Evolutionary conservation across 306 rosid genomes (phyloP).

Genomic region (Cotoneaster glaucophyllus): DNA sequence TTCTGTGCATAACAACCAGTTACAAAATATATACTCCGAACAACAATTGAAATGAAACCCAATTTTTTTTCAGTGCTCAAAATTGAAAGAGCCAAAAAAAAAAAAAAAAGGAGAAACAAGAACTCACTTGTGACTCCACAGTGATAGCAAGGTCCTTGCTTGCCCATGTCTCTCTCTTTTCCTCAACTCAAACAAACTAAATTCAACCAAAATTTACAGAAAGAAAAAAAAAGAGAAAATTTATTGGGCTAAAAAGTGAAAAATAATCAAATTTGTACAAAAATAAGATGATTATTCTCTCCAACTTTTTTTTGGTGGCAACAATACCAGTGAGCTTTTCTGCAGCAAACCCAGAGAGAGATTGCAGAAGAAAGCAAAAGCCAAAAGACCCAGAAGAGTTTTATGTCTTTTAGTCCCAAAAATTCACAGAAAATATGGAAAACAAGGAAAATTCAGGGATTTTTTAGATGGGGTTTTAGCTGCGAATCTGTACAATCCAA

Average conservation of each 20-base stretch:
- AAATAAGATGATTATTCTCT: slow-evolving; percentile 32
- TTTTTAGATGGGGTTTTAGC: slow-evolving; percentile 50
- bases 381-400: slow-evolving; percentile 65
- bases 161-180: slow-evolving; percentile 73
- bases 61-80: neutral
- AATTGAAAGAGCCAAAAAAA: slow-evolving; percentile 1
- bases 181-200: slow-evolving; percentile 32
- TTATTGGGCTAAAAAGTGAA: slow-evolving; percentile 14
- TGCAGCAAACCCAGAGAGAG: slow-evolving; percentile 49
- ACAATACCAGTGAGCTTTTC: slow-evolving; percentile 33
- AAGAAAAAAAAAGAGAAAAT: slow-evolving; percentile 10
- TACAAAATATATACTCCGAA: slow-evolving; percentile 14
- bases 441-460: slow-evolving; percentile 45
- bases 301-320: slow-evolving; percentile 28
- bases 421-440: slow-evolving; percentile 32
- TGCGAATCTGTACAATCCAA: slow-evolving; percentile 57
- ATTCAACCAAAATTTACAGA: slow-evolving; percentile 36
- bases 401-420: slow-evolving; percentile 35
- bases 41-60: slow-evolving; percentile 18
- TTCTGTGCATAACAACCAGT: slow-evolving; percentile 15
- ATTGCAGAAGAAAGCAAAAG: slow-evolving; percentile 54
- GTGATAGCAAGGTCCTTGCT: slow-evolving; percentile 99
- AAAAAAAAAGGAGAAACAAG: slow-evolving; percentile 53
- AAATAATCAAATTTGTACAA: slow-evolving; percentile 20
- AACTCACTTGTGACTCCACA: slow-evolving; percentile 99